phyloP scores from a whole-genome alignment of 148 eudicot species.

The Rhododendron simsii region DNA sequence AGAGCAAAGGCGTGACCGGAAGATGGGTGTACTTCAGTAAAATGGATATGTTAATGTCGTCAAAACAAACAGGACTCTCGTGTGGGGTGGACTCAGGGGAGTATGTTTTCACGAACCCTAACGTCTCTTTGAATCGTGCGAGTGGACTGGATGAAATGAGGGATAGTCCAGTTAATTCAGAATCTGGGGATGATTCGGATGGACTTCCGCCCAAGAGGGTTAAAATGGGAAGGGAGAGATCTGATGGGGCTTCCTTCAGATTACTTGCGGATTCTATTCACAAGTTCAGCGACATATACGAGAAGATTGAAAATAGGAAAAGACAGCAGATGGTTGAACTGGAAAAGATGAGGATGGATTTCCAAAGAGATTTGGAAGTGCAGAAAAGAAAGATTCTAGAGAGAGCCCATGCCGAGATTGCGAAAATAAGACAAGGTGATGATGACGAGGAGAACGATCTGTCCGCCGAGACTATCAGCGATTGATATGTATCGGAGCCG shows the following conservation, averaged over 20 bases:
- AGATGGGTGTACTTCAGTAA: slow-evolving; percentile 69
- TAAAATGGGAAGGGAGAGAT: slow-evolving; percentile 19
- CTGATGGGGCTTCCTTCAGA: slow-evolving; percentile 32
- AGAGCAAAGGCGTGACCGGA: slow-evolving; percentile 19
- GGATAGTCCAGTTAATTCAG: slow-evolving; percentile 50
- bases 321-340: slow-evolving; percentile 57
- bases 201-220: slow-evolving; percentile 46
- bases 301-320: slow-evolving; percentile 51
- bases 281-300: slow-evolving; percentile 58
- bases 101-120: slow-evolving; percentile 49
- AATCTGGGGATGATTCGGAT: slow-evolving; percentile 40
- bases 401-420: slow-evolving; percentile 62
- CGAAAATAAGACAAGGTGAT: slow-evolving; percentile 41
- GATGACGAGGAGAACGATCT: slow-evolving; percentile 44
- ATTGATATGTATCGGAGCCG: slow-evolving; percentile 13
- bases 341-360: slow-evolving; percentile 75
- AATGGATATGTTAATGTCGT: slow-evolving; percentile 57
- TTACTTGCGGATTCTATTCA: slow-evolving; percentile 71
- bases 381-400: slow-evolving; percentile 63
- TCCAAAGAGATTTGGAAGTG: slow-evolving; percentile 58
- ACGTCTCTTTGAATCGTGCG: slow-evolving; percentile 36
- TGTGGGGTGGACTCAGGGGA: slow-evolving; percentile 65
- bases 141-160: slow-evolving; percentile 65
- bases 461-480: slow-evolving; percentile 44
- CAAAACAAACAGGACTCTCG: slow-evolving; percentile 38